Evolutionary conservation across 2,329 filamentous ascomycete species (phyloP).

Genomic region (Ophiostoma tasmaniense): DNA sequence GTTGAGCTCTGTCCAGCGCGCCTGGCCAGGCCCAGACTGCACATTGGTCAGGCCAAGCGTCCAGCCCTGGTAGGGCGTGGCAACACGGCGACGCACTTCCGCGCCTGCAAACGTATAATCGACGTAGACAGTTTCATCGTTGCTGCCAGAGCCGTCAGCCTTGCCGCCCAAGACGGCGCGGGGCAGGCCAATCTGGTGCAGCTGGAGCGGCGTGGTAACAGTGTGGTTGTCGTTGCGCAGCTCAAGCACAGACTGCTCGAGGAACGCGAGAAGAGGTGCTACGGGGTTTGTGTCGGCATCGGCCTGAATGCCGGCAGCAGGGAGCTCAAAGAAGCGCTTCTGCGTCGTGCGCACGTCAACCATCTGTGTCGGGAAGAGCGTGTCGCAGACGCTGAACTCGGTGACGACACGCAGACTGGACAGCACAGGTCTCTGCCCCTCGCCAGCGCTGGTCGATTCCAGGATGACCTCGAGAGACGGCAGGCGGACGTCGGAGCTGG

Average conservation of each 20-base stretch:
- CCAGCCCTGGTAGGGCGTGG: constrained; percentile 36
- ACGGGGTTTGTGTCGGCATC: constrained; percentile 9
- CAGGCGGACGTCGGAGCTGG: constrained; percentile 9
- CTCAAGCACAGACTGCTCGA: constrained; percentile 38
- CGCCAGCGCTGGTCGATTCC: background rate
- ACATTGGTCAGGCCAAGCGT: constrained; percentile 44
- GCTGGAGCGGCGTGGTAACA: constrained; percentile 36
- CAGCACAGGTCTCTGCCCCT: background rate
- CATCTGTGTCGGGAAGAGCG: constrained; percentile 37
- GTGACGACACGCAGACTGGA: constrained; percentile 28
- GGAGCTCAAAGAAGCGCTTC: constrained; percentile 28
- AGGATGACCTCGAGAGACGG: constrained; percentile 33
- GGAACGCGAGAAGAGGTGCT: constrained; percentile 35
- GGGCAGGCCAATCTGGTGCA: constrained; percentile 24
- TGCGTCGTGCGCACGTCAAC: constrained; percentile 43
- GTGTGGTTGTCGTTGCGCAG: constrained; percentile 41
- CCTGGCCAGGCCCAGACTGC: constrained; percentile 43
- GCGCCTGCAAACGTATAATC: constrained; percentile 42
- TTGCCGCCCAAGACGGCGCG: constrained; percentile 16
- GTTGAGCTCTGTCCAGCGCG: constrained; percentile 42
- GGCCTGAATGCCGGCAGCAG: constrained; percentile 19
- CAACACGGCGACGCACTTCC: constrained; percentile 42
- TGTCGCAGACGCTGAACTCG: constrained; percentile 32
- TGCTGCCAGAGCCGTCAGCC: no score
- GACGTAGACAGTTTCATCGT: constrained; percentile 16